These are phyloP conservation scores for Carex arenaria DNA, from an alignment of 202 grass and related monocot species.

Conservation along the genomic window DNA sequence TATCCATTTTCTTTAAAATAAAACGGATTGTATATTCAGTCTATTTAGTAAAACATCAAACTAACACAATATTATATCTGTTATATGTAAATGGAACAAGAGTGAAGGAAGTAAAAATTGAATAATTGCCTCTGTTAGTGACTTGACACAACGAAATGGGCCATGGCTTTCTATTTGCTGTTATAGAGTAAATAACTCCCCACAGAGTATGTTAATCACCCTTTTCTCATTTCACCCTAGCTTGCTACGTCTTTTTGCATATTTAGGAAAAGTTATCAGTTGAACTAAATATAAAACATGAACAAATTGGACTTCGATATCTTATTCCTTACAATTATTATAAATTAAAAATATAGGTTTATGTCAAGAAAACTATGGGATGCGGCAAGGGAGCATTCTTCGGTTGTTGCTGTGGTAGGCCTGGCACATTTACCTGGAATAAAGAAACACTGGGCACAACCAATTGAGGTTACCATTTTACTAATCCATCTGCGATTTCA, in stretches of 20 bases:
- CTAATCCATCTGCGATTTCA: not conserved
- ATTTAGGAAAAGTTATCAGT: not conserved
- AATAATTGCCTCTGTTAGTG: not conserved
- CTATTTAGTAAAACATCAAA: not conserved
- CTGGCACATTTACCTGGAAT: conserved; percentile 83
- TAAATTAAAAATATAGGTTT: conserved; percentile 39
- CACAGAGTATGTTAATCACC: not conserved
- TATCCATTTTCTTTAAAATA: not conserved
- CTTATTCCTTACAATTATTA: not conserved
- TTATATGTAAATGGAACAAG: not conserved
- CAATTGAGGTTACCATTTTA: conserved; percentile 46
- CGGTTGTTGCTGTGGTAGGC: conserved; percentile 80
- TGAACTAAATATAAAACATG: not conserved
- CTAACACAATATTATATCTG: not conserved
- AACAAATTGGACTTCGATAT: not conserved
- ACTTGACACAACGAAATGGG: not conserved
- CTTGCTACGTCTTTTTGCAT: not conserved
- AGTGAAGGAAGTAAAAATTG: not conserved
- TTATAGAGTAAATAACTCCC: not conserved
- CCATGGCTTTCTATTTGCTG: not conserved
- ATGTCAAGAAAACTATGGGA: conserved; percentile 75
- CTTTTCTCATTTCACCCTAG: not conserved
- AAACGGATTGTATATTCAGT: not conserved
- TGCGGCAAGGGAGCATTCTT: conserved; percentile 71
- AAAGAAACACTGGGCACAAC: conserved; percentile 71